A percentile compares a stretch with the other conserved stretches of the same genome.
These are phyloP conservation scores for Fusarium verticillioides DNA, from an alignment of 2,329 filamentous ascomycete species.

Conservation along the genomic window DNA sequence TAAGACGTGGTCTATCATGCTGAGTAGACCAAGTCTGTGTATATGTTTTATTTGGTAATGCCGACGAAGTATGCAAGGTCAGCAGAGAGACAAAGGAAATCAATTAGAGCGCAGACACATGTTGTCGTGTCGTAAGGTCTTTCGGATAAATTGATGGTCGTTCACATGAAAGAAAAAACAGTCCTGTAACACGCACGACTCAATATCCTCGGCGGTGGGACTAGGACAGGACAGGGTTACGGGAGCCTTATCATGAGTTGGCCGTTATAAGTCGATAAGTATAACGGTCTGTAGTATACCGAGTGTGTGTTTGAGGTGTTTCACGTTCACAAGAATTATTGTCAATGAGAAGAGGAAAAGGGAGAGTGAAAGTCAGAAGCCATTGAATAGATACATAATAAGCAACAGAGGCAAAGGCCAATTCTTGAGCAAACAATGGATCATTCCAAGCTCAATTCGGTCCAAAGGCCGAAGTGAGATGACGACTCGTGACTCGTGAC, in stretches of 20 bases:
- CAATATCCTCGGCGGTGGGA: conserved; percentile 30
- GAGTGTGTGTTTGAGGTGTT: background rate
- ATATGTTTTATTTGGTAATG: background rate
- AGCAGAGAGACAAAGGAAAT: conserved; percentile 19
- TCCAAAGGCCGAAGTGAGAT: conserved; percentile 34
- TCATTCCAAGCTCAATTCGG: conserved; percentile 32
- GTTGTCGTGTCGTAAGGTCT: conserved; percentile 5
- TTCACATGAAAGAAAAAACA: conserved; percentile 42
- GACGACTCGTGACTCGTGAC: conserved; percentile 42
- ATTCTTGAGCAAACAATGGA: background rate
- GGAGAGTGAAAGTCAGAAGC: background rate
- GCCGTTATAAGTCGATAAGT: conserved; percentile 7
- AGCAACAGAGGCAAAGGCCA: background rate
- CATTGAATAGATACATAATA: background rate
- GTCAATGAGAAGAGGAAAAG: background rate
- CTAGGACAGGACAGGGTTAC: conserved; percentile 18
- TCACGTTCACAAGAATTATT: background rate
- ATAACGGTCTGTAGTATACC: background rate
- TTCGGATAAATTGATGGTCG: conserved; percentile 17
- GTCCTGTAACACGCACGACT: conserved; percentile 21
- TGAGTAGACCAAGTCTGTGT: conserved; percentile 7
- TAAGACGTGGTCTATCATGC: conserved; percentile 86
- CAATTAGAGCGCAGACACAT: conserved; percentile 32
- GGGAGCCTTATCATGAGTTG: conserved; percentile 10
- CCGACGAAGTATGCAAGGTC: background rate